Base-by-base conservation (phyloP, 2,329 filamentous ascomycete genomes). In the Colletotrichum limetticola region DNA sequence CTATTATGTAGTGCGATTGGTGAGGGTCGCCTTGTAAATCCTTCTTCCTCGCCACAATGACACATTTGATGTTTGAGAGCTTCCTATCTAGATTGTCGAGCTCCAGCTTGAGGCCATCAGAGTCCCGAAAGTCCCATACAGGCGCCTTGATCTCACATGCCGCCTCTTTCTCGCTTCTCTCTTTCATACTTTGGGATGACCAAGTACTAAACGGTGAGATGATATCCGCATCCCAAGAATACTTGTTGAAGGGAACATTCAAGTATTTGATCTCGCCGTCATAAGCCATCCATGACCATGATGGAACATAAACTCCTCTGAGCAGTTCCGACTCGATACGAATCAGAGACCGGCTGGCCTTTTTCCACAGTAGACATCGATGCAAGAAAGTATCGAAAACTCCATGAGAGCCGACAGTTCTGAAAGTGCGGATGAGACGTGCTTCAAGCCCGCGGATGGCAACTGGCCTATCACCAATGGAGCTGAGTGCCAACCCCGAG, bases 241-340 rank as follows among this genome's bases (percentile, higher is more conserved):
- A 74, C 1, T 52, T 46, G 1, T 71, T 73, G 14, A 81, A 77
- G 0, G 74, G 71, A 1, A 78, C 57, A 9, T 78, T 35, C 14
- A 82, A n/a, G 35, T 77, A 82, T 6, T 74, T 62, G 3, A 83
- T 82, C 0, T 61, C 76, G 3, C 81, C 81, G 2, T 77, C 24
- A 32, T 82, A 81, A 0, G 77, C 79, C 79, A 82, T 83, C 81
- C 81, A 83, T 0, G 81, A 83, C 82, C 82, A 83, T 0, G 77
- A 72, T 2, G 81, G 81, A 0, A 78, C 76, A 28, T 16, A 1
- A 22, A 11, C 28, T 5, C 22, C 62, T 8, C 35, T 14, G 4
- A 46, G 2, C 4, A 16, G 24, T 4, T 32, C 14, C 1, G 12
- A 37, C 1, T 37, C n/a, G 11, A 69, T 69, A 5, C 16, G 11